Percentiles rank a stretch among this genome's conserved stretches.
Evolutionary conservation across 345 rosid species (phyloP).

Genomic region (Viola odorata): DNA sequence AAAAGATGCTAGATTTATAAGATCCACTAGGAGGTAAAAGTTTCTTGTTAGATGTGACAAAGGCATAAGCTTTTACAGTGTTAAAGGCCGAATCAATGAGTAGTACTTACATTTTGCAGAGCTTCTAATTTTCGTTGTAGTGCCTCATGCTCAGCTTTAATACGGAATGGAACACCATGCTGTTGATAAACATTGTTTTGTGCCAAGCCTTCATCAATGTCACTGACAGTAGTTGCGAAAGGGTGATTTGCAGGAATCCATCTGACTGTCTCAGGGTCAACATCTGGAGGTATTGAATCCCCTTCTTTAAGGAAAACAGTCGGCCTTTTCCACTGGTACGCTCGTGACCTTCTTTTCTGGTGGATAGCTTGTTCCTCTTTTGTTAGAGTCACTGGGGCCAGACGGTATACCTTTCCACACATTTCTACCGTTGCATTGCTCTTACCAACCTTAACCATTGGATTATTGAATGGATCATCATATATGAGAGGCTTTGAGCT

Average conservation of each 20-base stretch:
- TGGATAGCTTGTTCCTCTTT: slow-evolving; percentile 66
- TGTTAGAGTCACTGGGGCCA: slow-evolving; percentile 86
- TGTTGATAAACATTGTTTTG: slow-evolving; percentile 86
- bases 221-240: slow-evolving; percentile 81
- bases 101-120: slow-evolving; percentile 54
- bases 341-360: slow-evolving; percentile 89
- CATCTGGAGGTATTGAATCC: slow-evolving; percentile 74
- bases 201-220: slow-evolving; percentile 84
- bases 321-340: slow-evolving; percentile 96
- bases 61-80: neutral
- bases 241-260: slow-evolving; percentile 99
- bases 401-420: slow-evolving; percentile 82
- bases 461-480: slow-evolving; percentile 93
- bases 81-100: neutral
- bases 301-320: slow-evolving; percentile 89
- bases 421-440: slow-evolving; percentile 75
- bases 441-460: slow-evolving; percentile 72
- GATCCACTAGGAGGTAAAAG: too few species aligned
- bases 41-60: too few species aligned
- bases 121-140: slow-evolving; percentile 82
- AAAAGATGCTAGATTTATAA: too few species aligned
- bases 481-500: slow-evolving; percentile 74
- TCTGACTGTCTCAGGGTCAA: slow-evolving; percentile 84
- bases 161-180: slow-evolving; percentile 89
- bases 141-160: slow-evolving; percentile 90